Evolutionary conservation across 371 early-diverging fungal genomes (phyloP).

Genomic region (Entomophthora muscae): DNA sequence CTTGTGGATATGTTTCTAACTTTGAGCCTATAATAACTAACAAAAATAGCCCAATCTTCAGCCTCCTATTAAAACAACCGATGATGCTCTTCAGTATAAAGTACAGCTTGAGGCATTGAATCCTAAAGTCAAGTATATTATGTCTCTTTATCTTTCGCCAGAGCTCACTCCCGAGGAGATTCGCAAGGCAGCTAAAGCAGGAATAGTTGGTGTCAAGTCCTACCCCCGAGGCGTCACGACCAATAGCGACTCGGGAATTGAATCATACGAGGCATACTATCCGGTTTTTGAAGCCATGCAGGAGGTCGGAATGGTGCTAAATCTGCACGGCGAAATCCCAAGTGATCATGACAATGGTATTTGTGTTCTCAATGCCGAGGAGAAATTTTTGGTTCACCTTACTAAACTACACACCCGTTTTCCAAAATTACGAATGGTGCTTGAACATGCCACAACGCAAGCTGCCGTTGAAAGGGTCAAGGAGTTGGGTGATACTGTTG

Average conservation of each 20-base stretch:
- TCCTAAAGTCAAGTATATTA: constrained; percentile 71
- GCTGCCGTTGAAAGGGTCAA: constrained; percentile 86
- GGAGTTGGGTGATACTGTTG: constrained; percentile 77
- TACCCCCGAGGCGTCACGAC: constrained; percentile 97
- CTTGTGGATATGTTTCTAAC: no score
- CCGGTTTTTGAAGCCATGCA: constrained; percentile 90
- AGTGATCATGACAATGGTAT: constrained; percentile 65
- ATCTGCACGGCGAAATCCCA: constrained; percentile 92
- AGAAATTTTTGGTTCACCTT: constrained; percentile 70
- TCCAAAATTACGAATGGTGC: constrained; percentile 82
- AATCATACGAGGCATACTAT: constrained; percentile 75
- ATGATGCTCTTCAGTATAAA: constrained; percentile 73
- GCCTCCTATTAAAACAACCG: constrained; percentile 76
- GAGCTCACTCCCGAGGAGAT: constrained; percentile 82
- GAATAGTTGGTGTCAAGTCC: constrained; percentile 86
- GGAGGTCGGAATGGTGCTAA: constrained; percentile 78
- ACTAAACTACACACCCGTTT: constrained; percentile 68
- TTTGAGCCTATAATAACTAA: neutral
- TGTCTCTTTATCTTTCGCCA: constrained; percentile 84
- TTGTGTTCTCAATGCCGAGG: constrained; percentile 93
- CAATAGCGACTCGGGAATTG: constrained; percentile 88
- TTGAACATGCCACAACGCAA: constrained; percentile 91
- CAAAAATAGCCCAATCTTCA: constrained; percentile 89
- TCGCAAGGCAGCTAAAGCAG: constrained; percentile 62
- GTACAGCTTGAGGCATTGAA: constrained; percentile 58